Evolutionary conservation across 2,329 filamentous ascomycete species (phyloP), one percentile per base, ranked within the genome.

Genomic region (Aspergillaceae sp.): DNA sequence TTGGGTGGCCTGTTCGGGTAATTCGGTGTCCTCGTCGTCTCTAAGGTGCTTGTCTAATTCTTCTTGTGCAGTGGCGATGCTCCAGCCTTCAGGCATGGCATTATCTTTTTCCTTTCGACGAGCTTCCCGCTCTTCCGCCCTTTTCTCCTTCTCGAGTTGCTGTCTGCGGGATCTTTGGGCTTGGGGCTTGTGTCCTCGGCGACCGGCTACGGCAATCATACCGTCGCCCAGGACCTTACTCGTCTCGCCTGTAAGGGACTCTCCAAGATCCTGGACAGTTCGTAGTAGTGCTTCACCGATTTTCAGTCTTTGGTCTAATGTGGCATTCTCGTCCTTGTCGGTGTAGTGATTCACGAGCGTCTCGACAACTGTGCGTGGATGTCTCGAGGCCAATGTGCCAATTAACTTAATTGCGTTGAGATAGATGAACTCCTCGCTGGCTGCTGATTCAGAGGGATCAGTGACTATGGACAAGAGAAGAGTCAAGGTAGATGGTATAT

Each of bases 401-500:
- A 71, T 63, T 5, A 67, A 51, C 40, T 68, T 71, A 44, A 71
- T 68, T 27, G 66, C 68, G 40, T 69, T 69, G 4, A 71, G 55
- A 43, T 72, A 71, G 41, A 70, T 62, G 46, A 68, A 72, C 51
- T 71, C 68, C 40, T 72, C 69, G 11, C 61, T 65, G 10, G 57
- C 52, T 1, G 56, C 48, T 5, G 59, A 50, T 42, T 62, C 61
- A 0, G 63, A 62, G 7, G 58, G 51, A 41, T 63, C 65, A 3
- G 59, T 64, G 30, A 71, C 58, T 6, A 70, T 55, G 2, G 68
- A 69, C 19, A 71, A 48, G 2, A 72, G 60, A 1, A 70, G 58
- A 0, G 65, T 58, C 7, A 70, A 51, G 2, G 69, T 71, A 5
- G 68, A 66, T 2, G 67, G 65, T 29, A 72, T 68, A 43, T 71